phyloP scores from a whole-genome alignment of 371 early-diverging fungal genomes.

The Lichtheimia corymbifera region DNA sequence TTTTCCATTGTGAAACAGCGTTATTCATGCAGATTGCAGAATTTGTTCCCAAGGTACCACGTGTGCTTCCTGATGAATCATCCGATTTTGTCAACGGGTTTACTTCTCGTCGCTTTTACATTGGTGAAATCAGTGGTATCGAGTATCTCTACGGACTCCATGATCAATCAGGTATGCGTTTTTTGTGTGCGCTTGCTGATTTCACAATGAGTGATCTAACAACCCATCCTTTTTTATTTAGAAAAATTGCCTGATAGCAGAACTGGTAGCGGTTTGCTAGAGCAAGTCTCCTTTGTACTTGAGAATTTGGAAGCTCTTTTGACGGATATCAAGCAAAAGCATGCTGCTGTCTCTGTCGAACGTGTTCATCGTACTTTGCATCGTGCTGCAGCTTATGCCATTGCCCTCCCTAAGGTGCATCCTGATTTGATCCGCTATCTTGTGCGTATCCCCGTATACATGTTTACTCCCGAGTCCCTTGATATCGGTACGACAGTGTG shows the following conservation, averaged over 20 bases:
- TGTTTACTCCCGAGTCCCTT: slow-evolving; percentile 78
- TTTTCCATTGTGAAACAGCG: neutral
- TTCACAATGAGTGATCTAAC: too few relatives aligned
- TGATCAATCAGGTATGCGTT: slow-evolving; percentile 12
- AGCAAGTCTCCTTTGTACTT: slow-evolving; percentile 45
- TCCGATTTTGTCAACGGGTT: slow-evolving; percentile 65
- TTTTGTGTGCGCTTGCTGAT: neutral
- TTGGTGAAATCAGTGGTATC: slow-evolving; percentile 63
- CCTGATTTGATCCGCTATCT: slow-evolving; percentile 78
- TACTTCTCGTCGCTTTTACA: slow-evolving; percentile 55
- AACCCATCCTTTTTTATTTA: neutral
- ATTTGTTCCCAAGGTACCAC: slow-evolving; percentile 47
- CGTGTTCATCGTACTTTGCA: slow-evolving; percentile 51
- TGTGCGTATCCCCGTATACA: slow-evolving; percentile 85
- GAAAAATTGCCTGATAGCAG: slow-evolving; percentile 16
- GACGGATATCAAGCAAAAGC: slow-evolving; percentile 45
- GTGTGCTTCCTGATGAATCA: slow-evolving; percentile 51
- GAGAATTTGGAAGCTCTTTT: slow-evolving; percentile 34
- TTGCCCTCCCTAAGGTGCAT: slow-evolving; percentile 38
- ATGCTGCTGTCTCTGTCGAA: slow-evolving; percentile 43
- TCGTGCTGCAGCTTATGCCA: slow-evolving; percentile 47
- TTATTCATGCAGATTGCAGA: slow-evolving; percentile 8
- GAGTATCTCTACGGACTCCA: slow-evolving; percentile 32
- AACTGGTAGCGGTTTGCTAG: slow-evolving; percentile 18
- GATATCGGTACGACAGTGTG: slow-evolving; percentile 82